A percentile compares a stretch with the other conserved stretches of the same genome.
Evolutionary conservation across 768 basidiomycete genomes (phyloP).

Genomic region (Termitomyces heimii): DNA sequence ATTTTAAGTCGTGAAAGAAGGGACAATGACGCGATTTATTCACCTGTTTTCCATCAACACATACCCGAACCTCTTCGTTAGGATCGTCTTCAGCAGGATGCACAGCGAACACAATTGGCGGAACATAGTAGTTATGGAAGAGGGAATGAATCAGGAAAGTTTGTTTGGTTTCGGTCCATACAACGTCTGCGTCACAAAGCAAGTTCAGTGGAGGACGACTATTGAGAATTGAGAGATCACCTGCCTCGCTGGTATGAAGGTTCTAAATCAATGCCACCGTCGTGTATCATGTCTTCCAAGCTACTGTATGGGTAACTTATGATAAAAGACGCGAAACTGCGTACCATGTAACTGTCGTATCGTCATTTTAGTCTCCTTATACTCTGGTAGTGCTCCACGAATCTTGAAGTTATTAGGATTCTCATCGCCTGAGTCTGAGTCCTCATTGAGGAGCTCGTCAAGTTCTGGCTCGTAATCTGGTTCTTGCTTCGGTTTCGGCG

Average conservation of each 20-base stretch:
- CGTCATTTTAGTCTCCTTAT: constrained; percentile 33
- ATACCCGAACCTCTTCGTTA: constrained; percentile 50
- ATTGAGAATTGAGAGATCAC: constrained; percentile 2
- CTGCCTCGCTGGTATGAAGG: constrained; percentile 71
- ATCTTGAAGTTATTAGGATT: constrained; percentile 39
- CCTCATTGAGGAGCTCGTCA: constrained; percentile 45
- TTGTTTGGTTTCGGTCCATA: constrained; percentile 71
- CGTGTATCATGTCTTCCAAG: constrained; percentile 53
- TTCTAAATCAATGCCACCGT: constrained; percentile 63
- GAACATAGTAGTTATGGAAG: constrained; percentile 73
- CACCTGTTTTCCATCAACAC: constrained; percentile 84
- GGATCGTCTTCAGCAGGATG: constrained; percentile 37
- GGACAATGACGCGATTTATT: constrained; percentile 30
- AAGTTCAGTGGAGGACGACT: neutral
- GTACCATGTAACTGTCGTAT: constrained; percentile 43
- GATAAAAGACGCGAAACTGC: constrained; percentile 10
- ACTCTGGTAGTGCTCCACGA: constrained; percentile 32
- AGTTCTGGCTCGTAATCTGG: constrained; percentile 30
- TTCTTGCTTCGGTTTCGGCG: constrained; percentile 8
- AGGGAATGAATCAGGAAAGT: constrained; percentile 71
- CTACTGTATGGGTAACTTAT: neutral
- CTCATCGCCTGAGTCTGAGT: constrained; percentile 33
- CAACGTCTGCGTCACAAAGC: constrained; percentile 48
- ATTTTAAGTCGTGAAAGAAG: neutral
- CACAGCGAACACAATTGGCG: constrained; percentile 73